phyloP scores from a whole-genome alignment of 352 stramenopile genomes.

The Pythium monospermum region DNA sequence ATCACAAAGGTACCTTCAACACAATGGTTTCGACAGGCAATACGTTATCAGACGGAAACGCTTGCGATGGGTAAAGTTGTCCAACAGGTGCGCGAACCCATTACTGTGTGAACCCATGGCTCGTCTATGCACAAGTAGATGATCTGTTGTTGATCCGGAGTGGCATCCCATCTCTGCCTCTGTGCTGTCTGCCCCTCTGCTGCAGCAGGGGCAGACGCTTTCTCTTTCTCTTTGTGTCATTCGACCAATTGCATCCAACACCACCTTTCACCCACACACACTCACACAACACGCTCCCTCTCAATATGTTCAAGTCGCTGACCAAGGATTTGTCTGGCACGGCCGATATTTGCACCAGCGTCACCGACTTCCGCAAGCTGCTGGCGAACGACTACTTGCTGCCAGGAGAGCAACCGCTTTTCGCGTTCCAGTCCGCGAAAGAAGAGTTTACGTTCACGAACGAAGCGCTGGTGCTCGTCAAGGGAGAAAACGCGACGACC shows the following conservation, averaged over 20 bases:
- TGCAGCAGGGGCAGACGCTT: no score
- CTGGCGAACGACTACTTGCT: constrained; percentile 35
- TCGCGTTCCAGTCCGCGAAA: constrained; percentile 41
- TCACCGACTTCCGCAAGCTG: constrained; percentile 36
- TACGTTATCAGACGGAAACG: no score
- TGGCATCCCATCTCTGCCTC: no score
- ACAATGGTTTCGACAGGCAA: no score
- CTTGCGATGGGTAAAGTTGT: no score
- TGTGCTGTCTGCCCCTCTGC: no score
- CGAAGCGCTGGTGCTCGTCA: constrained; percentile 38
- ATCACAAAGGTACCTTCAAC: no score
- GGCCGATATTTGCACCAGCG: constrained; percentile 13
- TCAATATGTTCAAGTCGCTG: constrained; percentile 16
- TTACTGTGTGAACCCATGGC: no score
- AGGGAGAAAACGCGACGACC: constrained; percentile 36
- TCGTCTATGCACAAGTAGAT: background rate
- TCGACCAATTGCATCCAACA: background rate
- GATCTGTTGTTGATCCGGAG: no score
- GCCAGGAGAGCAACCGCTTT: constrained; percentile 39
- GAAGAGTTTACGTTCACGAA: constrained; percentile 63
- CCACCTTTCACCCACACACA: background rate
- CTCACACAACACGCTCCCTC: background rate
- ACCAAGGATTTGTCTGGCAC: constrained; percentile 8
- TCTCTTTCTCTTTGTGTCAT: background rate
- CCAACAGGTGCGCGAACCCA: no score